Conservation (phyloP, 1,284 basidiomycete species). For the Rhodofomes roseus region DNA sequence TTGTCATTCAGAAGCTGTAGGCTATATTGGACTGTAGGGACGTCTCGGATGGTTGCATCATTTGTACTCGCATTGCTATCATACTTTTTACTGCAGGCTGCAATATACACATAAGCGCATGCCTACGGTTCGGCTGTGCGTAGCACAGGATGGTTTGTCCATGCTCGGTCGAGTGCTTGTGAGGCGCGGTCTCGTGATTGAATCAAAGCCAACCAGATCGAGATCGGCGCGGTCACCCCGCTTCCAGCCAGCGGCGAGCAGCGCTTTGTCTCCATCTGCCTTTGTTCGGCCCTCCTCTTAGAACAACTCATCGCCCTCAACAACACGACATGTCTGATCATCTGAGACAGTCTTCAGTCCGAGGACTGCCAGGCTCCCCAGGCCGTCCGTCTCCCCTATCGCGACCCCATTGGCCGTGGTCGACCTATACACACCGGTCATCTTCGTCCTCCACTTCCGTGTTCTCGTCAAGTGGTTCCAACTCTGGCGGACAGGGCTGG, state of each 20-base stretch:
- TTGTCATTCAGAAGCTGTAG: slow-evolving; percentile 86
- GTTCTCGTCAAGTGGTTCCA: slow-evolving; percentile 23
- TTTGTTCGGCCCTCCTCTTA: background rate
- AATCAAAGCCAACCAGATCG: background rate
- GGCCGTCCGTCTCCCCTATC: slow-evolving; percentile 41
- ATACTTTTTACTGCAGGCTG: slow-evolving; percentile 9
- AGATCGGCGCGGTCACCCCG: background rate
- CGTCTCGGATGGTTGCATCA: slow-evolving; percentile 41
- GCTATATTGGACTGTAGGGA: background rate
- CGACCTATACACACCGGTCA: slow-evolving; percentile 35
- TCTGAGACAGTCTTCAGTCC: background rate
- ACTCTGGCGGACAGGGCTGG: slow-evolving; percentile 22
- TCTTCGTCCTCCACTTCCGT: slow-evolving; percentile 29
- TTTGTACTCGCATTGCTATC: slow-evolving; percentile 20
- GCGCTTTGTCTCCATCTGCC: background rate
- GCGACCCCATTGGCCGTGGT: slow-evolving; percentile 61
- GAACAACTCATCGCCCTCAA: background rate
- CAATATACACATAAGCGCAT: background rate
- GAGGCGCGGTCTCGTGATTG: background rate
- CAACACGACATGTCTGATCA: slow-evolving; percentile 7
- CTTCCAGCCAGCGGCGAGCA: no score
- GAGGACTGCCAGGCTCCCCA: slow-evolving; percentile 35
- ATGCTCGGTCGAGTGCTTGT: no score
- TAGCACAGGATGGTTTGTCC: no score
- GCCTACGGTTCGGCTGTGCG: background rate